Conservation (phyloP, 768 basidiomycete genomes). For the Phanerochaete carnosa region DNA sequence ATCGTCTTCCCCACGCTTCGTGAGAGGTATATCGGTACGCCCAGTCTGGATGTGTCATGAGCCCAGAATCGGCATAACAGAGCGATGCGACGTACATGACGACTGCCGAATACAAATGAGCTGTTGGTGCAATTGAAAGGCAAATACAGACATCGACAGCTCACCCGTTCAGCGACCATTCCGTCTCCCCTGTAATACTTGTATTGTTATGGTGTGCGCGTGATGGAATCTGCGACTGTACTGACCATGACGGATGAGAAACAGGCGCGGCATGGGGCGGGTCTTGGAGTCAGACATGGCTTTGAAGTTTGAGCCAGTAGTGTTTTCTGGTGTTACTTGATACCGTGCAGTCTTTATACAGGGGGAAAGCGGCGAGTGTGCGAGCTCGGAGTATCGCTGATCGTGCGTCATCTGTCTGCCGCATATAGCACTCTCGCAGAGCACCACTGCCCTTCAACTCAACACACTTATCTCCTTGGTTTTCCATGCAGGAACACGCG, state of each 20-base stretch:
- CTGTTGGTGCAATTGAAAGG: not conserved
- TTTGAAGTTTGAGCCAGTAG: not conserved
- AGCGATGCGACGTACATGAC: constrained; percentile 47
- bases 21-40: constrained; percentile 83
- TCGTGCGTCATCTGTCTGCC: not conserved
- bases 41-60: constrained; percentile 59
- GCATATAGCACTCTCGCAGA: not conserved
- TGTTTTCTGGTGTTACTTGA: not conserved
- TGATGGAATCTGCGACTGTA: not conserved
- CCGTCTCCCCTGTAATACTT: constrained; percentile 70
- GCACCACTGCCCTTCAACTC: not conserved
- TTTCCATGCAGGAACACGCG: no score
- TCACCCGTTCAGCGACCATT: constrained; percentile 88
- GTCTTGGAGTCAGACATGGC: constrained; percentile 7
- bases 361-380: constrained; percentile 5
- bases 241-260: constrained; percentile 50
- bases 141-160: constrained; percentile 21
- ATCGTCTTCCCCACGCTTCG: constrained; percentile 67
- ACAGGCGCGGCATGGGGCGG: constrained; percentile 46
- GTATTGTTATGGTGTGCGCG: not conserved
- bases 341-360: not conserved
- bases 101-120: constrained; percentile 32
- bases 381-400: not conserved
- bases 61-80: not conserved
- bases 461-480: not conserved